These are phyloP conservation scores for Tricholoma matsutake DNA, from an alignment of 768 basidiomycete genomes.

Conservation along the genomic window DNA sequence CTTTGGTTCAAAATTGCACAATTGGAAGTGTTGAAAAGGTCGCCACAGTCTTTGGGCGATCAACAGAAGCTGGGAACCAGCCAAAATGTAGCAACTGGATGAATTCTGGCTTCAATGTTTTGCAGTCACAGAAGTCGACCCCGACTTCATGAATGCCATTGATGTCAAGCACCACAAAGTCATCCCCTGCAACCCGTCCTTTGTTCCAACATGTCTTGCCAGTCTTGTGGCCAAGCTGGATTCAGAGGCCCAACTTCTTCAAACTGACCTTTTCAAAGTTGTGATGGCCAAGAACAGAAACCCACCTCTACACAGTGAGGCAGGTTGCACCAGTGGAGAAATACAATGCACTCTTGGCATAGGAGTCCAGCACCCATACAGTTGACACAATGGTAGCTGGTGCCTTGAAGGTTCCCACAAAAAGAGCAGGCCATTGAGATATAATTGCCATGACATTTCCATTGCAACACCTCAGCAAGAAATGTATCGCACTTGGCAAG, in stretches of 20 bases:
- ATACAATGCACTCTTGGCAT: background rate
- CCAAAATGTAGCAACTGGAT: slow-evolving; percentile 17
- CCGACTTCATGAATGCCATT: slow-evolving; percentile 23
- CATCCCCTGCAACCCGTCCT: slow-evolving; percentile 14
- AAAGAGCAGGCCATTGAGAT: background rate
- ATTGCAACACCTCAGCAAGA: slow-evolving; percentile 3
- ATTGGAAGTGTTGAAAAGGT: slow-evolving; percentile 21
- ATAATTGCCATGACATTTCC: slow-evolving; percentile 6
- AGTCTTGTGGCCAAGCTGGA: slow-evolving; percentile 11
- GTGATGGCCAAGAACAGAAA: background rate
- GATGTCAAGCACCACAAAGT: slow-evolving; percentile 20
- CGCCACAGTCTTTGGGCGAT: slow-evolving; percentile 15
- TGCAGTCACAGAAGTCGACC: slow-evolving; percentile 25
- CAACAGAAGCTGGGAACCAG: slow-evolving; percentile 18
- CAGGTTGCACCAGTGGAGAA: background rate
- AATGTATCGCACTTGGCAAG: background rate
- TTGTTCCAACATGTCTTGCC: slow-evolving; percentile 17
- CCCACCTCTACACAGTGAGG: slow-evolving; percentile 4
- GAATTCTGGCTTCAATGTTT: slow-evolving; percentile 6
- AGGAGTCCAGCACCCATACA: slow-evolving; percentile 4
- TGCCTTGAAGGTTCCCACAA: background rate
- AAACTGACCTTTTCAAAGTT: slow-evolving; percentile 1
- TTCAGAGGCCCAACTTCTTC: slow-evolving; percentile 1
- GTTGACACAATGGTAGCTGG: background rate
- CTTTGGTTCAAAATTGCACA: slow-evolving; percentile 18